Percentiles rank a stretch among this genome's conserved stretches.
phyloP scores from a whole-genome alignment of 352 stramenopile species.

The Globisporangium barbulae region DNA sequence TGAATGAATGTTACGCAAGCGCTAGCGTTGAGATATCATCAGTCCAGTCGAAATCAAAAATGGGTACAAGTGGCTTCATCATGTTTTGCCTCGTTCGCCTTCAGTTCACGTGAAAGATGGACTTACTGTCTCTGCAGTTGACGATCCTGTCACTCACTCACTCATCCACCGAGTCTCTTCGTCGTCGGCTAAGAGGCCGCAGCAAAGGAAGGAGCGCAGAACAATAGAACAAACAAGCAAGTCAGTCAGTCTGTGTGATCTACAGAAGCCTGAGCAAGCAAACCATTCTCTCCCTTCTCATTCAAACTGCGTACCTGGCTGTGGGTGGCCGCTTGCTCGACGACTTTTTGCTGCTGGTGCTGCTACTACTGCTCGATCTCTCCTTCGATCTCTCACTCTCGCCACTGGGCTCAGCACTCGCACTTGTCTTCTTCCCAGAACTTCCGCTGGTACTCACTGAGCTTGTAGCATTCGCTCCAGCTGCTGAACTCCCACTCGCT shows the following conservation, averaged over 20 bases:
- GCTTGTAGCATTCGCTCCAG: background rate
- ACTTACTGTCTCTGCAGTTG: too few relatives aligned
- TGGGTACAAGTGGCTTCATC: too few relatives aligned
- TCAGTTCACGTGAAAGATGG: too few relatives aligned
- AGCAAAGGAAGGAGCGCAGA: background rate
- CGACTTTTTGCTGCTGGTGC: conserved; percentile 46
- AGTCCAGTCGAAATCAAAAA: too few relatives aligned
- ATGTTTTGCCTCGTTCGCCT: too few relatives aligned
- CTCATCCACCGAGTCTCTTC: conserved; percentile 5
- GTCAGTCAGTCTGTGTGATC: conserved; percentile 2
- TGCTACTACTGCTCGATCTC: conserved; percentile 29
- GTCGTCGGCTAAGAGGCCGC: background rate
- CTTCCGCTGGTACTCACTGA: conserved; percentile 16
- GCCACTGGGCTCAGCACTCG: conserved; percentile 5
- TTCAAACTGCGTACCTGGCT: conserved; percentile 32
- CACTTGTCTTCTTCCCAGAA: conserved; percentile 14
- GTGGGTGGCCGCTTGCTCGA: conserved; percentile 53
- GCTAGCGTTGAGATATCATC: too few relatives aligned
- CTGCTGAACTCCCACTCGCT: background rate
- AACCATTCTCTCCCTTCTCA: background rate
- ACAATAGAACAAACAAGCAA: background rate
- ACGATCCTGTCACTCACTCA: background rate
- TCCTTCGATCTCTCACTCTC: conserved; percentile 12
- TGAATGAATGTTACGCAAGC: too few relatives aligned
- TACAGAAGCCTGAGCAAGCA: background rate